phyloP scores from a whole-genome alignment of 148 eudicot species.

The Simmondsia chinensis region DNA sequence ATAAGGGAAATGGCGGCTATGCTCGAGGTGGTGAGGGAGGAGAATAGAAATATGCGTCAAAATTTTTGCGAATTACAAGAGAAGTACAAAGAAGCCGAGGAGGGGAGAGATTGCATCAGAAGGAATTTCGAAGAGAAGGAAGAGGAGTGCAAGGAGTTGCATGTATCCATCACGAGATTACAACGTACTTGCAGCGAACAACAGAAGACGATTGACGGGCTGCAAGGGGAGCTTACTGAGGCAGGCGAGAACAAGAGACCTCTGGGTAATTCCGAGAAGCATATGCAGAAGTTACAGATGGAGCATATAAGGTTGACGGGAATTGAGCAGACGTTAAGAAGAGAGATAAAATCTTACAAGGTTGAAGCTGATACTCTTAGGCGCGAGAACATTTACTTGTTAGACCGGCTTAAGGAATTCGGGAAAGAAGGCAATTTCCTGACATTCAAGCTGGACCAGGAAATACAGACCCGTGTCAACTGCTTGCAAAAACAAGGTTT shows the following conservation, averaged over 20 bases:
- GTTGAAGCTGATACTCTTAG: conserved; percentile 67
- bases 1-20: conserved; percentile 37
- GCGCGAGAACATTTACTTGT: conserved; percentile 60
- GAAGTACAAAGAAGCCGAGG: conserved; percentile 46
- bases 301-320: conserved; percentile 78
- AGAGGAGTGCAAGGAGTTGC: conserved; percentile 72
- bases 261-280: conserved; percentile 40
- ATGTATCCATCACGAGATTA: conserved; percentile 44
- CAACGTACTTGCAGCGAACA: conserved; percentile 74
- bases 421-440: conserved; percentile 42
- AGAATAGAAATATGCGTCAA: conserved; percentile 46
- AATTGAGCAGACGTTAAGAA: conserved; percentile 67
- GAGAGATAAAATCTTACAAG: conserved; percentile 62
- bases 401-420: conserved; percentile 49
- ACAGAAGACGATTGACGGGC: conserved; percentile 73
- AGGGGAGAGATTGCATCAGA: conserved; percentile 40
- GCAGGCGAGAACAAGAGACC: conserved; percentile 34
- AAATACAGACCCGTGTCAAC: conserved; percentile 41
- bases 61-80: conserved; percentile 42
- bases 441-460: conserved; percentile 64
- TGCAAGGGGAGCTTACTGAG: conserved; percentile 51
- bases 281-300: conserved; percentile 48
- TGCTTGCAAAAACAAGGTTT: conserved; percentile 63
- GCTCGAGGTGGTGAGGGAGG: conserved; percentile 45
- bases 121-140: conserved; percentile 57